Evolutionary conservation across 495 filamentous ascomycete genomes (phyloP).

Genomic region (Neurospora sp.): DNA sequence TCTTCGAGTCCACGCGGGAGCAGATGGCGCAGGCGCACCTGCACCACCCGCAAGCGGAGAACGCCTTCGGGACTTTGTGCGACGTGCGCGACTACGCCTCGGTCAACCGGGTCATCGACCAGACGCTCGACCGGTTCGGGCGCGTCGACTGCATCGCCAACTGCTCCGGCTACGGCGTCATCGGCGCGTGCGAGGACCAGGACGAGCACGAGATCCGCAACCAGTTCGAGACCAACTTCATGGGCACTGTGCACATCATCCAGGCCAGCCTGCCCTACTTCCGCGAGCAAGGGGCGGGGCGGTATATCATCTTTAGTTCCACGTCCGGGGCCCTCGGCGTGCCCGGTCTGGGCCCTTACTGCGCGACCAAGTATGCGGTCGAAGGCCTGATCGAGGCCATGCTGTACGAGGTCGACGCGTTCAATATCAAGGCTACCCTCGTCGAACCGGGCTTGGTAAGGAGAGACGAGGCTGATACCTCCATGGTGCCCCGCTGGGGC

Average conservation of each 20-base stretch:
- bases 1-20: constrained; percentile 66
- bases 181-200: constrained; percentile 94
- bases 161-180: constrained; percentile 85
- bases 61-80: constrained; percentile 73
- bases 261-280: constrained; percentile 86
- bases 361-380: constrained; percentile 92
- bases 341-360: constrained; percentile 85
- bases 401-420: constrained; percentile 86
- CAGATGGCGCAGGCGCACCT: constrained; percentile 46
- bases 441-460: constrained; percentile 86
- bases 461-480: constrained; percentile 51
- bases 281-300: constrained; percentile 57
- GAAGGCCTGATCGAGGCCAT: constrained; percentile 93
- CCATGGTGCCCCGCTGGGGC: constrained; percentile 61
- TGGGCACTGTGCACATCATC: constrained; percentile 87
- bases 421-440: constrained; percentile 84
- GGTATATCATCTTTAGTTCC: constrained; percentile 89
- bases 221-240: constrained; percentile 96
- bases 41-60: constrained; percentile 61
- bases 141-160: constrained; percentile 85
- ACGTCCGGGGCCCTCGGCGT: constrained; percentile 84
- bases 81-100: constrained; percentile 79
- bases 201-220: constrained; percentile 89
- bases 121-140: constrained; percentile 62
- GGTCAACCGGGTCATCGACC: constrained; percentile 58